Conservation (phyloP, 305 asterid genomes). For the Caryopteris hybrid region DNA sequence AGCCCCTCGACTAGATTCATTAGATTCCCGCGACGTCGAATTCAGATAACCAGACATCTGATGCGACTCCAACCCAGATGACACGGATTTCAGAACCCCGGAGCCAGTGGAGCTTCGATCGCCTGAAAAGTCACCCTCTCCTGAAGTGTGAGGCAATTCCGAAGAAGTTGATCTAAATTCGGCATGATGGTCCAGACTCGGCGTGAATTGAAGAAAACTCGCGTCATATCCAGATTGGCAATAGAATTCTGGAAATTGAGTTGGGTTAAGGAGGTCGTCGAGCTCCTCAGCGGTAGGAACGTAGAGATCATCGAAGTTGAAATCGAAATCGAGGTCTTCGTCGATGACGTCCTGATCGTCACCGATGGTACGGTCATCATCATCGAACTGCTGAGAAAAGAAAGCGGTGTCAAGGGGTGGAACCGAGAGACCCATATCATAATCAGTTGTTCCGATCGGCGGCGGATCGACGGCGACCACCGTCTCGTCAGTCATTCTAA, state of each 20-base stretch:
- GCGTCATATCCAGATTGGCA: slow-evolving; percentile 3
- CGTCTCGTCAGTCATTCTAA: slow-evolving; percentile 37
- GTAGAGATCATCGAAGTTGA: slow-evolving; percentile 46
- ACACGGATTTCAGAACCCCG: slow-evolving; percentile 28
- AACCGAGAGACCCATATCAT: slow-evolving; percentile 35
- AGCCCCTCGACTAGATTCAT: slow-evolving; percentile 40
- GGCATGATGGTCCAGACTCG: slow-evolving; percentile 13
- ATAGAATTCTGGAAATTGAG: slow-evolving; percentile 3
- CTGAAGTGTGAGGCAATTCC: slow-evolving; percentile 20
- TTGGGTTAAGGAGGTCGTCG: slow-evolving; percentile 34
- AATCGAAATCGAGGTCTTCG: slow-evolving; percentile 45
- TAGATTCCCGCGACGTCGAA: slow-evolving; percentile 54
- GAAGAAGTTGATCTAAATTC: slow-evolving; percentile 11
- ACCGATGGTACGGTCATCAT: background rate
- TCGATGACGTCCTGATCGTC: slow-evolving; percentile 16
- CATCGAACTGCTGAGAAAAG: slow-evolving; percentile 36
- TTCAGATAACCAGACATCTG: slow-evolving; percentile 38
- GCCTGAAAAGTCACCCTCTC: slow-evolving; percentile 15
- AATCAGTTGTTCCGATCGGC: slow-evolving; percentile 17
- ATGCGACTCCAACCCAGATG: slow-evolving; percentile 25
- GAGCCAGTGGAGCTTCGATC: slow-evolving; percentile 36
- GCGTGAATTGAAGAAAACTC: slow-evolving; percentile 15
- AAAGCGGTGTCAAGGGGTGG: slow-evolving; percentile 53
- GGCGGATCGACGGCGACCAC: slow-evolving; percentile 25
- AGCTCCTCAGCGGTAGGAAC: slow-evolving; percentile 30